phyloP scores from a whole-genome alignment of 2,329 filamentous ascomycete genomes.

The Sordariomycetes sp. region DNA sequence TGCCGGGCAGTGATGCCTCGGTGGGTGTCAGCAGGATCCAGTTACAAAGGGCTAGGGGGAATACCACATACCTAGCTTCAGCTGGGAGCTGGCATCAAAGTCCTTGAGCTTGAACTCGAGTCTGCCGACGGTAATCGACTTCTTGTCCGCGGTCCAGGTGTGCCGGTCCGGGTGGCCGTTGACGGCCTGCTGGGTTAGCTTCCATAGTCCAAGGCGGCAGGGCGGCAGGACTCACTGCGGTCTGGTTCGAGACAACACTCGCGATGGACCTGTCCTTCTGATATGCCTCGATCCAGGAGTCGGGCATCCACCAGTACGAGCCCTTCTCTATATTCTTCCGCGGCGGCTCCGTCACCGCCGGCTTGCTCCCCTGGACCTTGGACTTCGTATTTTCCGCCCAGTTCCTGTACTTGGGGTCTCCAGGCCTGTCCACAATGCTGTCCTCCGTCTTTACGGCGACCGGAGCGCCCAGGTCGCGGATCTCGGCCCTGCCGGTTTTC shows the following conservation, averaged over 20 bases:
- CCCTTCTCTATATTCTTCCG: background rate
- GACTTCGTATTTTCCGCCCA: background rate
- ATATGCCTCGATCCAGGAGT: background rate
- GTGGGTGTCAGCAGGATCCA: background rate
- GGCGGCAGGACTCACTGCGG: background rate
- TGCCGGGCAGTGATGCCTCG: background rate
- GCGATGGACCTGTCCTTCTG: background rate
- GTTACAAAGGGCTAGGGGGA: background rate
- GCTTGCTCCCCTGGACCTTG: background rate
- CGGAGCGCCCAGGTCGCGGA: background rate
- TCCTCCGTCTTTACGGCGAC: background rate
- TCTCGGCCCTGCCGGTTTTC: background rate
- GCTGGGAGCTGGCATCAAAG: background rate
- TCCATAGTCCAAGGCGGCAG: background rate
- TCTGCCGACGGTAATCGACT: background rate
- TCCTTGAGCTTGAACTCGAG: background rate
- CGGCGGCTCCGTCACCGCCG: background rate
- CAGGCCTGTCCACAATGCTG: background rate
- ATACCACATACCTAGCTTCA: background rate
- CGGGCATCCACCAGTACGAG: conserved; percentile 1
- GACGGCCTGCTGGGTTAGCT: background rate
- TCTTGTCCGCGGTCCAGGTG: background rate
- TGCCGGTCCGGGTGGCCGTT: background rate
- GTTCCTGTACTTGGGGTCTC: background rate
- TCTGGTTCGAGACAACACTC: background rate